Evolutionary conservation across 2,329 filamentous ascomycete genomes (phyloP).

Genomic region (Fusarium chlamydosporum): DNA sequence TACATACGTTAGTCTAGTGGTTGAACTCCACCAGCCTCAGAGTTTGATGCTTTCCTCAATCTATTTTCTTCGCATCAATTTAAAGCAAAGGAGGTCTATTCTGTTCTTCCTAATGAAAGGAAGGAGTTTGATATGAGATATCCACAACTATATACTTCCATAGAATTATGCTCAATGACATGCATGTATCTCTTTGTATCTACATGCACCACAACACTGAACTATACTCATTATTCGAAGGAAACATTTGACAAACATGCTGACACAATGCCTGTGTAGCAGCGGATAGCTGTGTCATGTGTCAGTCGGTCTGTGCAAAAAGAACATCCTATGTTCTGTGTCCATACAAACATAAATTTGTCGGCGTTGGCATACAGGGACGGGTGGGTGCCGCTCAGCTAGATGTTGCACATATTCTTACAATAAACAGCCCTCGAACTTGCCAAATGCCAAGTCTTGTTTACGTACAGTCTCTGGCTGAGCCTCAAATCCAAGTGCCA

Average conservation of each 20-base stretch:
- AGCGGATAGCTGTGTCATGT: too few relatives aligned
- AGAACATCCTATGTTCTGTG: too few relatives aligned
- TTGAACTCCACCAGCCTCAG: conserved; percentile 21
- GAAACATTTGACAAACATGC: too few relatives aligned
- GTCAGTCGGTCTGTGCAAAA: too few relatives aligned
- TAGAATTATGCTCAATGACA: background rate
- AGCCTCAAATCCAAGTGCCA: conserved; percentile 23
- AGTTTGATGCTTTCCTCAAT: background rate
- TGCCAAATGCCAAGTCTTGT: conserved; percentile 17
- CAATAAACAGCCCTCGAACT: background rate
- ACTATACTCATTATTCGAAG: too few relatives aligned
- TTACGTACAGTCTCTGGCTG: conserved; percentile 16
- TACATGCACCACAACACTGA: too few relatives aligned
- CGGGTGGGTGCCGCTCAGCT: too few relatives aligned
- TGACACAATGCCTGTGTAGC: too few relatives aligned
- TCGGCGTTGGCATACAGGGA: background rate
- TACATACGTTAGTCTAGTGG: conserved; percentile 9
- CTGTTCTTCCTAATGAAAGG: background rate
- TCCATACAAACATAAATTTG: background rate
- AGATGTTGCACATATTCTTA: background rate
- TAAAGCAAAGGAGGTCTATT: background rate
- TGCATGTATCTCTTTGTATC: background rate
- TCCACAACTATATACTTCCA: background rate
- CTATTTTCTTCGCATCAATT: background rate
- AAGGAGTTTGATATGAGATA: too few relatives aligned